Evolutionary conservation across 257 asterid genomes (phyloP).

Genomic region (Solanum arcanum): DNA sequence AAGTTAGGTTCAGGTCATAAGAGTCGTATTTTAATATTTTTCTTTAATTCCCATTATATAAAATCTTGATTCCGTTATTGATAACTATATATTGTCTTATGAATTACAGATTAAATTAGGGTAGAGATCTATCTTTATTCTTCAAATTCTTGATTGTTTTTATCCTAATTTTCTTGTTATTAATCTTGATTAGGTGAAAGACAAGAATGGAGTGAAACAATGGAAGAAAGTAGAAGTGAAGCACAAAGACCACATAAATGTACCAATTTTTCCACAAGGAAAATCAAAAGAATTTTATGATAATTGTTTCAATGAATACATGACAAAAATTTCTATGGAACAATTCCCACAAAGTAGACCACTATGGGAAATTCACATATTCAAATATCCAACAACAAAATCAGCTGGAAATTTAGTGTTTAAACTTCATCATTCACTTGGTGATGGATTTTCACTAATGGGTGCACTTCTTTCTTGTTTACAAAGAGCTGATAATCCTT

Average conservation of each 20-base stretch:
- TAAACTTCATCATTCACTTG: constrained; percentile 32
- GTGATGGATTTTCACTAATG: constrained; percentile 36
- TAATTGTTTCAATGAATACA: constrained; percentile 19
- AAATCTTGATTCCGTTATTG: too few relatives aligned
- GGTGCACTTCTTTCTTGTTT: constrained; percentile 33
- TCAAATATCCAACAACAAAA: constrained; percentile 23
- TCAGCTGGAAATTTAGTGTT: constrained; percentile 25
- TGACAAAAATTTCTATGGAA: constrained; percentile 19
- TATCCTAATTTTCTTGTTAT: background rate
- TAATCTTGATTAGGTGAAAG: constrained; percentile 6
- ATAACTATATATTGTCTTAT: too few relatives aligned
- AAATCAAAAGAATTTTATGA: constrained; percentile 20
- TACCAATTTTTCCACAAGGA: constrained; percentile 15
- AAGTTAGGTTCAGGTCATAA: background rate
- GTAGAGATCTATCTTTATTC: background rate
- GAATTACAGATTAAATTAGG: background rate
- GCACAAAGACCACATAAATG: constrained; percentile 9
- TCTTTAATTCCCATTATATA: background rate
- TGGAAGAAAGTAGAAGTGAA: constrained; percentile 31
- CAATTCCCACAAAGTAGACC: constrained; percentile 23
- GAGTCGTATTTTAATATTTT: background rate
- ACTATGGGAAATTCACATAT: constrained; percentile 31
- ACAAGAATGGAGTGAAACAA: constrained; percentile 13
- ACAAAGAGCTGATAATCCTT: constrained; percentile 29
- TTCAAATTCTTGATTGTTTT: background rate